These are phyloP conservation scores for Magnusiomyces tetraspermus DNA, from an alignment of 1,139 yeast species.

Conservation along the genomic window DNA sequence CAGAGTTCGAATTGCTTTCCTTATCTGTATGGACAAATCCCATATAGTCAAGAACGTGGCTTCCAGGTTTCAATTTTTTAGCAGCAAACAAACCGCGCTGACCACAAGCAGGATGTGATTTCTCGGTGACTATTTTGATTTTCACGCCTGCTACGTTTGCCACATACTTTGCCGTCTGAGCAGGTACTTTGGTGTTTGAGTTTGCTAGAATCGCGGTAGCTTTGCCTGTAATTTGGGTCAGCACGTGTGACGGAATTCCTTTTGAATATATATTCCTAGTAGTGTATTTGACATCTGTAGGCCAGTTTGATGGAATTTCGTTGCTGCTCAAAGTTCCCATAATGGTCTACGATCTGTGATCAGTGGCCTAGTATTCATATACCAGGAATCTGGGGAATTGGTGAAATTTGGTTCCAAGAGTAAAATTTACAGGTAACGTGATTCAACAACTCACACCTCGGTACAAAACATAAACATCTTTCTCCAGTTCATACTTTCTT, in stretches of 20 bases:
- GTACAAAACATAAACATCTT: not conserved
- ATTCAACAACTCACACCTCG: too few species aligned
- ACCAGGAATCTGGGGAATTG: too few species aligned
- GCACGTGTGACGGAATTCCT: not conserved
- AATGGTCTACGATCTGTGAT: not conserved
- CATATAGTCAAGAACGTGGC: constrained; percentile 24
- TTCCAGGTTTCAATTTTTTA: constrained; percentile 19
- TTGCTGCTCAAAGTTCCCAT: not conserved
- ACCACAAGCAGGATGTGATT: constrained; percentile 25
- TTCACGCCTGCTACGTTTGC: constrained; percentile 16
- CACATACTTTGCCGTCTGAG: constrained; percentile 4
- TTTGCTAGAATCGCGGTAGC: not conserved
- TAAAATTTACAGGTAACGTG: too few species aligned
- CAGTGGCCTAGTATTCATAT: not conserved
- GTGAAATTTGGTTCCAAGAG: too few species aligned
- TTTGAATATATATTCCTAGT: constrained; percentile 8
- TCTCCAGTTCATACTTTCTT: not conserved
- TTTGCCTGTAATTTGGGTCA: not conserved
- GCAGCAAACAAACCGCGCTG: constrained; percentile 25
- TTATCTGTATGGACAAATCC: constrained; percentile 23
- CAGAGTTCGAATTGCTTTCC: constrained; percentile 22
- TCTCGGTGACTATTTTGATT: constrained; percentile 20
- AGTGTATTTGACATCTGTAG: constrained; percentile 7
- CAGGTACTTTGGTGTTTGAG: constrained; percentile 7
- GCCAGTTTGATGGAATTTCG: constrained; percentile 12